Evolutionary conservation across 2,329 filamentous ascomycete genomes (phyloP).

Genomic region (Colletotrichum trifolii): DNA sequence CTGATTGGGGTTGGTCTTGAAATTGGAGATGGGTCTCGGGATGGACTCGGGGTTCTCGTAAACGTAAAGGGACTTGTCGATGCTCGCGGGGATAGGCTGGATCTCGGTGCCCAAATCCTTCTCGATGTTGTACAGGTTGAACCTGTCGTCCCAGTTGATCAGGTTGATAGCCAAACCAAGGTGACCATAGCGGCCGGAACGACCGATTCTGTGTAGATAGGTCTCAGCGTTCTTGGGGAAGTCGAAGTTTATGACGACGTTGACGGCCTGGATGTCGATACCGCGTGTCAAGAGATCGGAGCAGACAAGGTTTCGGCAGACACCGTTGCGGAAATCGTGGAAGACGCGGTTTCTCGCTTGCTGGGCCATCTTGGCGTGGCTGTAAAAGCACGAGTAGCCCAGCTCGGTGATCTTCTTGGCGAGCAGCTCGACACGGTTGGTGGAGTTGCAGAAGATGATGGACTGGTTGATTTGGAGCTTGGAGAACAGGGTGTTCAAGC

Average conservation of each 20-base stretch:
- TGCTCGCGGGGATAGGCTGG: conserved; percentile 90
- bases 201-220: conserved; percentile 97
- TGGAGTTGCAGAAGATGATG: conserved; percentile 99
- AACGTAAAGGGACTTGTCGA: conserved; percentile 98
- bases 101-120: conserved; percentile 98
- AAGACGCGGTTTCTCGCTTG: conserved; percentile 97
- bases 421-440: conserved; percentile 95
- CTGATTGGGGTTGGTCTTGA: conserved; percentile 47
- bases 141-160: conserved; percentile 99
- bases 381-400: conserved; percentile 99
- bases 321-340: conserved; percentile 98
- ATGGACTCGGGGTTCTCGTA: conserved; percentile 97
- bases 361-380: conserved; percentile 97
- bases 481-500: conserved; percentile 97
- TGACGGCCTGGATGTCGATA: conserved; percentile 99
- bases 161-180: conserved; percentile 97
- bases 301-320: conserved; percentile 97
- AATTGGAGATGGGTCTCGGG: conserved; percentile 78
- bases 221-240: conserved; percentile 99
- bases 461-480: conserved; percentile 99
- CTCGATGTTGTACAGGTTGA: conserved; percentile 99
- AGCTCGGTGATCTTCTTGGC: conserved; percentile 99
- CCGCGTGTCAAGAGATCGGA: conserved; percentile 97
- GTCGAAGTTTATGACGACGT: conserved; percentile 99
- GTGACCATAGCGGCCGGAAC: conserved; percentile 96